These are phyloP conservation scores for Nadsonia starkeyi-henricii DNA, from an alignment of 1,139 yeast genomes.

Conservation along the genomic window DNA sequence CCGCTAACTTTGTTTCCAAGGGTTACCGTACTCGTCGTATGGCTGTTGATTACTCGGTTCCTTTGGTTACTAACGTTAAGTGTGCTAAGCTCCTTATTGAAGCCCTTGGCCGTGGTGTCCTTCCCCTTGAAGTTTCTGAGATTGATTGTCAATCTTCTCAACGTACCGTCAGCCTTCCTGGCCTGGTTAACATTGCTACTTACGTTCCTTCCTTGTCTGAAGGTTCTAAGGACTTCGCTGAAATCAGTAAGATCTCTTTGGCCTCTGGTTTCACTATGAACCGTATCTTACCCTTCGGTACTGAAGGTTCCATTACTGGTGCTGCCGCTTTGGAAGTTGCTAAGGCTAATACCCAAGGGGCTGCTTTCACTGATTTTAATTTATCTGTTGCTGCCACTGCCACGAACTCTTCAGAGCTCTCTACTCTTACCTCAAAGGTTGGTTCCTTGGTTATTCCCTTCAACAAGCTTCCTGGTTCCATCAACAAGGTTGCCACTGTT, in stretches of 20 bases:
- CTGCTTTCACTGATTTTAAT: constrained; percentile 67
- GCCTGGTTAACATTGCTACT: constrained; percentile 70
- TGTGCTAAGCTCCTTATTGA: constrained; percentile 92
- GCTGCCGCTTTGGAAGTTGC: constrained; percentile 52
- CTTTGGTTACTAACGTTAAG: constrained; percentile 93
- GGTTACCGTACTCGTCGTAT: constrained; percentile 98
- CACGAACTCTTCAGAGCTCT: constrained; percentile 46
- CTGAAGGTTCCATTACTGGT: constrained; percentile 52
- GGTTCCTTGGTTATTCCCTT: constrained; percentile 75
- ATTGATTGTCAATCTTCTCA: constrained; percentile 89
- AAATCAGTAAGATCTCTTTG: constrained; percentile 55
- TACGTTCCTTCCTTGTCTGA: constrained; percentile 52
- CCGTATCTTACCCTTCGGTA: constrained; percentile 62
- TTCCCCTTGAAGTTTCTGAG: constrained; percentile 53
- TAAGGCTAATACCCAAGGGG: constrained; percentile 31
- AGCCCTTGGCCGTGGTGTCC: constrained; percentile 62
- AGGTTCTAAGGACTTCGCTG: constrained; percentile 42
- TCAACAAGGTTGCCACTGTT: constrained; percentile 56
- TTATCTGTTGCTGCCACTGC: constrained; percentile 75
- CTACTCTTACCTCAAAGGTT: constrained; percentile 50
- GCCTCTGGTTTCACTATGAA: constrained; percentile 84
- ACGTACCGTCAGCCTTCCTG: constrained; percentile 69
- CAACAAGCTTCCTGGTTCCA: constrained; percentile 48
- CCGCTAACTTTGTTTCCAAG: constrained; percentile 93
- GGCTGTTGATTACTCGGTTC: constrained; percentile 98